Conservation (phyloP, 805 yeast species). For the Candida silvicultrix region DNA sequence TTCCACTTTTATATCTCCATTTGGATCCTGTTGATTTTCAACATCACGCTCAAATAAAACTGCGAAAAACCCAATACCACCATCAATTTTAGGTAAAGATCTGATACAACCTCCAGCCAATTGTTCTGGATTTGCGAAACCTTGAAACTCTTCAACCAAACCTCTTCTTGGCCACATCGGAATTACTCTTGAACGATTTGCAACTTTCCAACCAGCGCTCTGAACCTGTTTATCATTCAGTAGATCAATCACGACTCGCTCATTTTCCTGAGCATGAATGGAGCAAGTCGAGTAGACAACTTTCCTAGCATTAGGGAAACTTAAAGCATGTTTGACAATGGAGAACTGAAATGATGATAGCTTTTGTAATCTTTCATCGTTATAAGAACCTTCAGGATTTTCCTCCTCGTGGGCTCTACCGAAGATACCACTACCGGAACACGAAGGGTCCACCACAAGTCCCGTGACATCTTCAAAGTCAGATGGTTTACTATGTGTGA, state of each 20-base stretch:
- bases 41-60: slow-evolving; percentile 68
- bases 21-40: slow-evolving; percentile 1
- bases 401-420: slow-evolving; percentile 51
- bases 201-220: slow-evolving; percentile 69
- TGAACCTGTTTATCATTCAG: slow-evolving; percentile 60
- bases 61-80: slow-evolving; percentile 98
- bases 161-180: slow-evolving; percentile 91
- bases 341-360: slow-evolving; percentile 82
- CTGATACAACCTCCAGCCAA: slow-evolving; percentile 86
- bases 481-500: slow-evolving; percentile 35
- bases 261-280: slow-evolving; percentile 89
- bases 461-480: slow-evolving; percentile 69
- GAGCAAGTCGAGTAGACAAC: slow-evolving; percentile 96
- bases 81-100: slow-evolving; percentile 80
- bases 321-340: slow-evolving; percentile 83
- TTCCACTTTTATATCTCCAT: background rate
- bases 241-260: slow-evolving; percentile 79
- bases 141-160: slow-evolving; percentile 54
- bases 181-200: slow-evolving; percentile 52
- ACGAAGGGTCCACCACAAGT: slow-evolving; percentile 89
- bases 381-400: slow-evolving; percentile 33
- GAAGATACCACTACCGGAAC: slow-evolving; percentile 96
- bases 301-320: slow-evolving; percentile 67
- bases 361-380: slow-evolving; percentile 54
- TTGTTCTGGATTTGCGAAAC: slow-evolving; percentile 39